These are phyloP conservation scores for Teratosphaeria epicoccoides DNA, from an alignment of 2,329 filamentous ascomycete species.

Conservation along the genomic window DNA sequence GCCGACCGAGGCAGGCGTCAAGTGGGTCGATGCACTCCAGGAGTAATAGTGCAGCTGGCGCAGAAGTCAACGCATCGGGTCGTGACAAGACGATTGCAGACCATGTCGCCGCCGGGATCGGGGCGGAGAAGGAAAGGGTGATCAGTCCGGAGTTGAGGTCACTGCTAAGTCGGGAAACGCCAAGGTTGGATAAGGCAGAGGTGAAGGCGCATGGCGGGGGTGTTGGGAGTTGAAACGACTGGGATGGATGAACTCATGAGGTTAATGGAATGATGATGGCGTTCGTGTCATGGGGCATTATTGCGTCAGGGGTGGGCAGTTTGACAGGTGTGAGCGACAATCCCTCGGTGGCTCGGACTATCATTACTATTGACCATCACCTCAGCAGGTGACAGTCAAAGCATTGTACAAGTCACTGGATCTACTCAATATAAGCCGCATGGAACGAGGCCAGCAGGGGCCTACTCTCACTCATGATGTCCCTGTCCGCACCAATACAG, in stretches of 20 bases:
- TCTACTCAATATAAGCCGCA: no score
- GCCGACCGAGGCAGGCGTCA: conserved; percentile 8
- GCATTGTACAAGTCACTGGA: no score
- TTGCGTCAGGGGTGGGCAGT: no score
- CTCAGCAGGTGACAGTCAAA: no score
- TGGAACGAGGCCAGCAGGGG: no score
- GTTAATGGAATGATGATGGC: neutral
- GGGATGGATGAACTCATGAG: neutral
- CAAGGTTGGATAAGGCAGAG: conserved; percentile 37
- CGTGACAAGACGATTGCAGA: conserved; percentile 30
- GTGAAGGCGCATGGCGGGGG: conserved; percentile 38
- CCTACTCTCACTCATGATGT: no score
- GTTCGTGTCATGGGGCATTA: no score
- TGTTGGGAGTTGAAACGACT: conserved; percentile 15
- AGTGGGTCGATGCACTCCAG: neutral
- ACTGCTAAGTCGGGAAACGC: conserved; percentile 51
- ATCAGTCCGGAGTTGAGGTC: conserved; percentile 54
- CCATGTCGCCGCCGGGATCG: conserved; percentile 14
- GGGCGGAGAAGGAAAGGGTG: conserved; percentile 36
- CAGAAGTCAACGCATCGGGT: conserved; percentile 23
- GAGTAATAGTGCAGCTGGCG: neutral
- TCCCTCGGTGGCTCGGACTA: no score
- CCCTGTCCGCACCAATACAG: no score
- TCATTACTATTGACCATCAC: no score
- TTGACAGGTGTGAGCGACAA: no score